Evolutionary conservation across 768 basidiomycete genomes (phyloP), one percentile per base, ranked within the genome.

Genomic region (Termitomyces sp.): DNA sequence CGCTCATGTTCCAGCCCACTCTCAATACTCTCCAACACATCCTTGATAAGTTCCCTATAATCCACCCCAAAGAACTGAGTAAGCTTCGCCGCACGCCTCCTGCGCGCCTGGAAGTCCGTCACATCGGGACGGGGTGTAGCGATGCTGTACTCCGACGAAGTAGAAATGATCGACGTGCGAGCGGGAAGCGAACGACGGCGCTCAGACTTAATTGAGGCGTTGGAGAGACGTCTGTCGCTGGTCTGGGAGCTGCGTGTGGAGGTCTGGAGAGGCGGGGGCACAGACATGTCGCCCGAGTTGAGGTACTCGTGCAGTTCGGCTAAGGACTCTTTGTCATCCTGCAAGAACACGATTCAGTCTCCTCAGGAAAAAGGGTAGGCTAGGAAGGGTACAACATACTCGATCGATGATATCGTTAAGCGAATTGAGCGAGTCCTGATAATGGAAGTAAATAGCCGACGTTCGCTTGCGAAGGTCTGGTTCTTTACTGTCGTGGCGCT

Each of bases 11-110:
- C 83, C 49, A 94, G 67, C 68, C 90, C 77, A 59, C 74, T 81
- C 71, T 93, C 91, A 65, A 94, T 87, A 52, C 88, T 91, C 62
- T 91, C 89, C 62, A 94, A 36, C 33, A 94, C 82, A 67, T 93
- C 88, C 39, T 76, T 79, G 55, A 93, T 85, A 56, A 93, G 73
- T 55, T 89, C 88, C 27, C 84, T 81, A 70, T 94, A 93, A 69
- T 91, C 82, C 42, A 93, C 92, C 24, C 91, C 91, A 72, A 94
- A 94, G 79, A 93, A 93, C 72, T 87, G 81, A 27, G 88, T 87
- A 59, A 94, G 79, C 76, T 94, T 94, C 60, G 91, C 91, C 5
- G 91, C 91, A 57, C 86, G 78, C 42, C 84, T 76, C 53, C 92
- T 78, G 47, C 91, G 85, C 56, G 79, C 69, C 69, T 93, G 88